Evolutionary conservation across 768 basidiomycete species (phyloP), one percentile per base, ranked within the genome.

Genomic region (Auricularia sp.): DNA sequence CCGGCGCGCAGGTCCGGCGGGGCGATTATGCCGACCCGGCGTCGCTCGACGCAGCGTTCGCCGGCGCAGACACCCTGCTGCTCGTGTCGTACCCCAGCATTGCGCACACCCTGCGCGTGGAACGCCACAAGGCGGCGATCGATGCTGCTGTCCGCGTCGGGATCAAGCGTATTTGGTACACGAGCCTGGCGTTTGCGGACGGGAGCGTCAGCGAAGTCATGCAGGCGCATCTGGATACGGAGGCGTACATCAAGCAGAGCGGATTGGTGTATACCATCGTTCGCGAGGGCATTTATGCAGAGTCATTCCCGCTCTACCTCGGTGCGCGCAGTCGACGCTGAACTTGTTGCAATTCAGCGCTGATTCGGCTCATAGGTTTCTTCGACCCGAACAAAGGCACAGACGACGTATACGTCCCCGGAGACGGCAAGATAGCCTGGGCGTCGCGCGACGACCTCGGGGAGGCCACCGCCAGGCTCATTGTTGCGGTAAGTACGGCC

Each of bases 391-490:
- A 61, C 12, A 65, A 68, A 8, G 70, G 66, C 8, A 68, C 62
- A 10, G 67, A 68, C 63, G 72, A 73, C 63, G 72, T 72, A 18
- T 56, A 71, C 59, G 56, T 72, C n/a, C 73, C 74, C 14, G 69
- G 71, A 33, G 75, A 77, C 61, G 75, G 76, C n/a, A 68, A 66
- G n/a, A 72, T 77, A 43, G 74, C 73, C 12, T 78, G 74, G 74
- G 72, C 70, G 14, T 66, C 69, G 60, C 67, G 74, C 51, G 72
- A 75, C 54, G 77, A 78, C 56, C 69, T 78, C 3, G 77, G 74
- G 7, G 74, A 75, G 64, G 76, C 71, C 3, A 76, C 74, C 1
- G 75, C 76, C 39, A 72, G 68, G 63, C 65, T 78, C 60, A 69
- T 78, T 61, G 69, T 68, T 3, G 67, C 68, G 43, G 72, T 72